A percentile compares a stretch with the other conserved stretches of the same genome.
These are phyloP conservation scores for Hirsutella thompsonii DNA, from an alignment of 2,329 filamentous ascomycete species.

Conservation along the genomic window DNA sequence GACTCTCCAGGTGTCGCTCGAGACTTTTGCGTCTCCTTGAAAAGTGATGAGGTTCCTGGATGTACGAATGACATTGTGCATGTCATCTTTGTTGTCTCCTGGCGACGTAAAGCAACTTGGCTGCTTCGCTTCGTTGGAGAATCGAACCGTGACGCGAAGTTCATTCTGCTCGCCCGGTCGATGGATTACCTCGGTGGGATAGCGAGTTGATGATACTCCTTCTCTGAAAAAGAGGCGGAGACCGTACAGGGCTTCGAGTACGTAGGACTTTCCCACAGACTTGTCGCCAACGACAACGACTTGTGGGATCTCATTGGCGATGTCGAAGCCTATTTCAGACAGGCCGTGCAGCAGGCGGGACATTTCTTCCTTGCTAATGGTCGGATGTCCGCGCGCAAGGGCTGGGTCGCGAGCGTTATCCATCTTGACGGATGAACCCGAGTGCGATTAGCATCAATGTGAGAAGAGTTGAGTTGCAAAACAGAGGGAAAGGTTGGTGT, in stretches of 20 bases:
- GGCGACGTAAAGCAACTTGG: constrained; percentile 16
- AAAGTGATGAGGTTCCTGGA: constrained; percentile 39
- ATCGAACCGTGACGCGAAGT: constrained; percentile 30
- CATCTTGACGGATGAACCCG: too few species aligned
- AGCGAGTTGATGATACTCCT: constrained; percentile 43
- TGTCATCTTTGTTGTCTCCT: constrained; percentile 22
- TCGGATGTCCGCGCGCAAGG: too few species aligned
- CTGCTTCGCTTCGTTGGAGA: constrained; percentile 13
- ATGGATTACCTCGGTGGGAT: constrained; percentile 47
- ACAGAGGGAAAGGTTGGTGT: too few species aligned
- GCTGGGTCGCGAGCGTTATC: too few species aligned
- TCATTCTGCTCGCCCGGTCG: constrained; percentile 21
- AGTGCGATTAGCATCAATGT: too few species aligned
- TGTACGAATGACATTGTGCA: constrained; percentile 35
- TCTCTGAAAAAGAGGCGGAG: constrained; percentile 48
- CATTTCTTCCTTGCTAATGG: too few species aligned
- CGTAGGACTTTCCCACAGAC: constrained; percentile 50
- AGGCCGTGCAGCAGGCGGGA: constrained; percentile 42
- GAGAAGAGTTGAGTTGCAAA: too few species aligned
- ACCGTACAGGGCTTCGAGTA: constrained; percentile 49
- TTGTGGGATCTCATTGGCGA: constrained; percentile 35
- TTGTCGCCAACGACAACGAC: constrained; percentile 48
- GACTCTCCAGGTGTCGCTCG: constrained; percentile 30
- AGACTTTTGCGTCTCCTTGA: constrained; percentile 20
- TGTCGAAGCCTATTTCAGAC: constrained; percentile 32